Conservation (phyloP, 352 stramenopile species). For the Elongisporangium anandrum region DNA sequence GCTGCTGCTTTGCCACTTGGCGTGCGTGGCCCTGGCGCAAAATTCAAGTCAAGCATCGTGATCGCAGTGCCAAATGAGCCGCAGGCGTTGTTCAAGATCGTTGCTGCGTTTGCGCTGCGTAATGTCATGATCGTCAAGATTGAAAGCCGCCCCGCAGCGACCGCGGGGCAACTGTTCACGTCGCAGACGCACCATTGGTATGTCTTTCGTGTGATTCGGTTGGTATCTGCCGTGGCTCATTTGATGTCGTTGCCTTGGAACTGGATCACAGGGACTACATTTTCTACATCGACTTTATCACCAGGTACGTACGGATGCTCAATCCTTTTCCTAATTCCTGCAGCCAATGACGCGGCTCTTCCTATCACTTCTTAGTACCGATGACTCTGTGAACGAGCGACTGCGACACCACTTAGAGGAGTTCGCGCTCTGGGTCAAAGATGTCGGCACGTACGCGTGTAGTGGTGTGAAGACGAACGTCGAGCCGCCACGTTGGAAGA, state of each 20-base stretch:
- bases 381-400: slow-evolving; percentile 35
- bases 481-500: slow-evolving; percentile 68
- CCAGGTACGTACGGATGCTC: slow-evolving; percentile 25
- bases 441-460: slow-evolving; percentile 66
- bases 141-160: slow-evolving; percentile 68
- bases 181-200: slow-evolving; percentile 70
- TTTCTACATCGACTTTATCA: slow-evolving; percentile 76
- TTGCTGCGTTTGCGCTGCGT: slow-evolving; percentile 69
- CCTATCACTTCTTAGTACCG: slow-evolving; percentile 12
- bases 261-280: slow-evolving; percentile 58
- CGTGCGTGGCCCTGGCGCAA: slow-evolving; percentile 8
- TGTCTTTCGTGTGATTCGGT: background rate
- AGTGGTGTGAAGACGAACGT: slow-evolving; percentile 55
- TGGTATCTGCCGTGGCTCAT: background rate
- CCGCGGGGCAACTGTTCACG: slow-evolving; percentile 48
- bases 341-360: background rate
- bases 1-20: slow-evolving; percentile 32
- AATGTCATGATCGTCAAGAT: slow-evolving; percentile 82
- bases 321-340: background rate
- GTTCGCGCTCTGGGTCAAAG: slow-evolving; percentile 76
- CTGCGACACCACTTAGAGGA: slow-evolving; percentile 61
- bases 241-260: slow-evolving; percentile 2
- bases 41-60: slow-evolving; percentile 66
- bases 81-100: slow-evolving; percentile 72
- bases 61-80: slow-evolving; percentile 66